Percentiles rank a stretch among this genome's conserved stretches.
Conservation (phyloP, 148 eudicot genomes). For the Camellia sinensis region DNA sequence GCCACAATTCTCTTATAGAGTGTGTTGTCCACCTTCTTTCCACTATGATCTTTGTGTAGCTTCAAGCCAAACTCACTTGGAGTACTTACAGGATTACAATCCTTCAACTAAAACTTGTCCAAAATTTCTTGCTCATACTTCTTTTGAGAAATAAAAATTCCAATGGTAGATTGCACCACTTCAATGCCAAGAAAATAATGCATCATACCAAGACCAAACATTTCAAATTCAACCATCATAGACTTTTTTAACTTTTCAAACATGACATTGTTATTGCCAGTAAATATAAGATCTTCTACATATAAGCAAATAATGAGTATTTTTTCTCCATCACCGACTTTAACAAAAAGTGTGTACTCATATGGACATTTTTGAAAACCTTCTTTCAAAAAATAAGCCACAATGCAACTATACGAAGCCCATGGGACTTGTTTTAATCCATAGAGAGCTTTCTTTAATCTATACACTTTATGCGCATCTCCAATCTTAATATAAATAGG, state of each 20-base stretch:
- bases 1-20: background rate
- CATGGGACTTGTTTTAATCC: too few relatives aligned
- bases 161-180: background rate
- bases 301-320: background rate
- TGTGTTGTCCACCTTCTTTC: background rate
- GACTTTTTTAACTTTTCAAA: background rate
- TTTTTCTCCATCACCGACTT: background rate
- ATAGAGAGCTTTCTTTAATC: too few relatives aligned
- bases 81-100: background rate
- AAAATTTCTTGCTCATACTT: too few relatives aligned
- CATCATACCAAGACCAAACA: too few relatives aligned
- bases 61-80: background rate
- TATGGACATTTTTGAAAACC: too few relatives aligned
- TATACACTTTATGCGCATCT: too few relatives aligned
- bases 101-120: background rate
- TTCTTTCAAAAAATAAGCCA: too few relatives aligned
- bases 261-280: background rate
- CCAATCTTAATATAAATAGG: too few relatives aligned
- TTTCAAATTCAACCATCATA: too few relatives aligned
- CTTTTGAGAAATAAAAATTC: background rate
- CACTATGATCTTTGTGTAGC: background rate
- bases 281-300: conserved; percentile 9
- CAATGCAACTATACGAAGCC: too few relatives aligned
- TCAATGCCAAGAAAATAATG: background rate
- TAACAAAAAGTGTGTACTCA: too few relatives aligned